Evolutionary conservation across 345 rosid species (phyloP).

Genomic region (Brassica nigra): DNA sequence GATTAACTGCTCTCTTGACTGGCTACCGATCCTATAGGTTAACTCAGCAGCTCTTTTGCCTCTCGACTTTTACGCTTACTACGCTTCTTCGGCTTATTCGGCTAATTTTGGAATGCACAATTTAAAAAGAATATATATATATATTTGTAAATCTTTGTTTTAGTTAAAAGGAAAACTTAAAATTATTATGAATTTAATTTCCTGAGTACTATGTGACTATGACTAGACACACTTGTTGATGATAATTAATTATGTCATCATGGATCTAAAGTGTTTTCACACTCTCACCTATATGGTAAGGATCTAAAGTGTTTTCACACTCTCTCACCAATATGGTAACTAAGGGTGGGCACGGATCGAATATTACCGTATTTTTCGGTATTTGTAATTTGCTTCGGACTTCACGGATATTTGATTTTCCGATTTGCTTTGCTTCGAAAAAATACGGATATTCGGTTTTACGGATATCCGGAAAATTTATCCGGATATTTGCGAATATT

Average conservation of each 20-base stretch:
- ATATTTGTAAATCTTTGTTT: too few species aligned
- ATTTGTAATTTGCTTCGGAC: too few species aligned
- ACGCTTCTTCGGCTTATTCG: slow-evolving; percentile 21
- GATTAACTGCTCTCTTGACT: slow-evolving; percentile 29
- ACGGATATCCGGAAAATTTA: too few species aligned
- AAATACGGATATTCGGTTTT: too few species aligned
- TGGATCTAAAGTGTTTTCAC: background rate
- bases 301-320: background rate
- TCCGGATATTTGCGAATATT: too few species aligned
- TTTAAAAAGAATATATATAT: too few species aligned
- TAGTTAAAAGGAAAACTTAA: too few species aligned
- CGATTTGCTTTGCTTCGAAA: too few species aligned
- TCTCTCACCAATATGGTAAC: background rate
- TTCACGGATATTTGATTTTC: too few species aligned
- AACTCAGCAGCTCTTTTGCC: background rate
- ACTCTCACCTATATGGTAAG: background rate
- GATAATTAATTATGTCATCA: background rate
- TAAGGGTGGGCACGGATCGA: too few species aligned
- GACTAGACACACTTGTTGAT: background rate
- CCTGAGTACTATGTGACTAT: background rate
- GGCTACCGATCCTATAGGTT: slow-evolving; percentile 37
- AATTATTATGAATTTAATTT: background rate
- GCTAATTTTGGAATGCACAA: background rate
- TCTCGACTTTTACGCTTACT: background rate
- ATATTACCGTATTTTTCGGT: too few species aligned